phyloP scores from a whole-genome alignment of 108 stramenopile genomes.

The Nitzschia palea region DNA sequence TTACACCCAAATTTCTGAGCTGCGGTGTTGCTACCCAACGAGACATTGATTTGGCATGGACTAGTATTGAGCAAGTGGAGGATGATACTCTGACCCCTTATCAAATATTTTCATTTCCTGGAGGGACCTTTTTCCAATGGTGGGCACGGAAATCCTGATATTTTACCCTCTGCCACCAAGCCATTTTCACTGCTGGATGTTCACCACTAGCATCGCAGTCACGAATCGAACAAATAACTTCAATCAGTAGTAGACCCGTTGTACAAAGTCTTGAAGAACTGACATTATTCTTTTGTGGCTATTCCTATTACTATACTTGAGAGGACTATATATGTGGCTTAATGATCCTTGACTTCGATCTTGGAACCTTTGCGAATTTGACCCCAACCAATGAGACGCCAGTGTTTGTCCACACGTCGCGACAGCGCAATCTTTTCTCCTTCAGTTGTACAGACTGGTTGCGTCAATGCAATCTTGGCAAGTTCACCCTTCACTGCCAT shows the following conservation, averaged over 20 bases:
- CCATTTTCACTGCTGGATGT: too few species aligned
- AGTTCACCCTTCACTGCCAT: slow-evolving; percentile 93
- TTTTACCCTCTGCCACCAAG: too few species aligned
- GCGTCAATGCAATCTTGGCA: slow-evolving; percentile 96
- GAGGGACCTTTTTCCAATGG: neutral
- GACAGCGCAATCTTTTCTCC: slow-evolving; percentile 99
- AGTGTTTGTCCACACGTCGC: slow-evolving; percentile 99
- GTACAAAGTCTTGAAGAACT: too few species aligned
- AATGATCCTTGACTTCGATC: slow-evolving; percentile 77
- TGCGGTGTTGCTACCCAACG: neutral
- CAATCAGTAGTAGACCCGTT: too few species aligned
- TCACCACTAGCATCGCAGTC: too few species aligned
- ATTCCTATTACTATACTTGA: too few species aligned
- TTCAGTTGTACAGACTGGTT: slow-evolving; percentile 99
- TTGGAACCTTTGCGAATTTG: slow-evolving; percentile 87
- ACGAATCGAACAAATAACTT: too few species aligned
- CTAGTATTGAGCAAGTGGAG: neutral
- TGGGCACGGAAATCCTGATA: neutral
- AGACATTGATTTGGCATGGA: slow-evolving; percentile 2
- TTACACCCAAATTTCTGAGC: neutral
- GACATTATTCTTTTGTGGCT: too few species aligned
- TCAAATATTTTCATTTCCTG: slow-evolving; percentile 1
- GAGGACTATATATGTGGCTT: too few species aligned
- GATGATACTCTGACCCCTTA: neutral
- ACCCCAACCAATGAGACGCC: slow-evolving; percentile 97